Percentiles rank a stretch among this genome's conserved stretches.
Evolutionary conservation across 2,329 filamentous ascomycete species (phyloP).

Genomic region (Ascochyta fabae): DNA sequence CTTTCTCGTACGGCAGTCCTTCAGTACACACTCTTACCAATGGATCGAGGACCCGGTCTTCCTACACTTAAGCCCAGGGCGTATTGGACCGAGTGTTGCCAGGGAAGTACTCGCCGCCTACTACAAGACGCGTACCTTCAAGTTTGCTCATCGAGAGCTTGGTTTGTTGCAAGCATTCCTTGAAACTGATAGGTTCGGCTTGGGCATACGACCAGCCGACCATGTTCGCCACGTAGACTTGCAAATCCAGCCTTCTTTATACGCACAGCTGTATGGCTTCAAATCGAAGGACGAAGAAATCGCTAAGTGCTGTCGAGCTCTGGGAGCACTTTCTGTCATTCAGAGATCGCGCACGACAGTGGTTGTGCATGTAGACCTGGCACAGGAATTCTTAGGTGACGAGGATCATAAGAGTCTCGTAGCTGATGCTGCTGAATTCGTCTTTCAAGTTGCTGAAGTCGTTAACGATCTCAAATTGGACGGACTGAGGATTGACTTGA

Average conservation of each 20-base stretch:
- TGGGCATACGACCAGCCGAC: constrained; percentile 18
- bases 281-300: neutral
- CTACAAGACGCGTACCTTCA: constrained; percentile 29
- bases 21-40: constrained; percentile 20
- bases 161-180: constrained; percentile 20
- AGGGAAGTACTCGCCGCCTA: constrained; percentile 29
- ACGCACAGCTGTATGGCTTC: constrained; percentile 1
- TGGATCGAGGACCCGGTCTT: constrained; percentile 28
- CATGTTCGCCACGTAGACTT: constrained; percentile 22
- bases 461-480: neutral
- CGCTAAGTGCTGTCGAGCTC: neutral
- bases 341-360: neutral
- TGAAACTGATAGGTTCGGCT: constrained; percentile 14
- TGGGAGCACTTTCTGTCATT: neutral
- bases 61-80: constrained; percentile 1
- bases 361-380: neutral
- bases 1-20: constrained; percentile 24
- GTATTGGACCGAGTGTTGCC: constrained; percentile 8
- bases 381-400: neutral
- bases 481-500: neutral
- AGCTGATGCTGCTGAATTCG: neutral
- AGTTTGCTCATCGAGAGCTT: constrained; percentile 28
- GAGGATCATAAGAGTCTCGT: neutral
- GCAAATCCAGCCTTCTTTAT: constrained; percentile 21
- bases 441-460: neutral